Base-by-base conservation (phyloP, 495 filamentous ascomycete genomes). In the Clavariopsis aquatica region DNA sequence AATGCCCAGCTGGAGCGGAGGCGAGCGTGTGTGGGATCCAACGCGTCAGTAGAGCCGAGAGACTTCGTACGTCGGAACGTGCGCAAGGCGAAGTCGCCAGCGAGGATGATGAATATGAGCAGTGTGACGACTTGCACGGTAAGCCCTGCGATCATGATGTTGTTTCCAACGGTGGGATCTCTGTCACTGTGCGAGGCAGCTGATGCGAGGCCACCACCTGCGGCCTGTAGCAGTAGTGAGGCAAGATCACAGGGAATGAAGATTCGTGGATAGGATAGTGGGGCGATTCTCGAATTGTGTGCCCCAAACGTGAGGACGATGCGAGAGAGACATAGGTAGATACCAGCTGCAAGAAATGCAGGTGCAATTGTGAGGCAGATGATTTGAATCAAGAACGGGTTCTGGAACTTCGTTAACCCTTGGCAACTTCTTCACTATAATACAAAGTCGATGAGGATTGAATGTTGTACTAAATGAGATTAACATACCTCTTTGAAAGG, bases 81-180 rank as follows among this genome's bases (percentile, higher is more conserved):
- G 29, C 70, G 70, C 31, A 59, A 22, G 2, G 65, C 71, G 57
- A 77, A 78, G 52, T 76, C 73, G 8, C 31, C 15, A 1, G 70
- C 60, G 24, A 76, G 62, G 38, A 57, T 24, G 13, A 73, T 68
- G 71, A 75, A 78, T 13, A 74, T 56, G 57, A 72, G 61, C 17
- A 77, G 69, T 22, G 72, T 34, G 52, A 77, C 78, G 31, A 87
- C 87, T 79, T 92, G 89, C 73, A 86, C 83, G 7, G 83, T 78
- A 64, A 92, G 88, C 70, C 89, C 88, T 10, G 86, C 81, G 52
- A 92, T 85, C 69, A 89, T 89, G 57, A 87, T 82, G 66, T 87
- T 72, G 73, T 89, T 86, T 19, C 85, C 85, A 10, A 38, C 19
- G 28, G 67, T 64, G 28, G 73, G 58, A 20, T 77, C 70, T 20